Evolutionary conservation across 2,329 filamentous ascomycete genomes (phyloP), one percentile per base, ranked within the genome.

Genomic region (Sporothrix sp.): DNA sequence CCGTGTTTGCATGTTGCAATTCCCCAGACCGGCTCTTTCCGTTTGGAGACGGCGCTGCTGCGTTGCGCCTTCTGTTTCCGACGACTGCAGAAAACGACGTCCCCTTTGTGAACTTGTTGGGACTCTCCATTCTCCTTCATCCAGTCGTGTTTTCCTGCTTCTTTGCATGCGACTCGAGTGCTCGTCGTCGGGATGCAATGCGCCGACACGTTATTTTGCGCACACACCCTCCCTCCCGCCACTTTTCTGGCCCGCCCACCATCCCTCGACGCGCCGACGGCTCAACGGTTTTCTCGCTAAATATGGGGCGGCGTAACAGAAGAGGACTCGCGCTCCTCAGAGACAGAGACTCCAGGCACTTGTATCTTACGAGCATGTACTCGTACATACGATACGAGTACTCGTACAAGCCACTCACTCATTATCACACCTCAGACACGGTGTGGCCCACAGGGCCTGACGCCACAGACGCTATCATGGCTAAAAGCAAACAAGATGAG

Each of bases 281-380:
- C 63, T 69, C 68, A 71, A 72, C 69, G 68, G 67, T 65, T 55
- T 68, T 69, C 64, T 68, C 25, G 27, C 67, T 64, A 68, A 68
- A 66, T 68, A 67, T 66, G 70, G 70, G 66, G 60, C 70, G n/a
- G n/a, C n/a, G n/a, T 59, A 59, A 57, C 58, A 57, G 71, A 69
- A 69, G 68, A 72, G 67, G 65, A 68, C 71, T 71, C 65, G 68
- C 63, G 42, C 42, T 45, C 9, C 23, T 25, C 20, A 18, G n/a
- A n/a, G n/a, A n/a, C n/a, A n/a, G n/a, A n/a, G n/a, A n/a, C n/a
- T n/a, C n/a, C n/a, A n/a, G n/a, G n/a, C n/a, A n/a, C n/a, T n/a
- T n/a, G n/a, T n/a, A n/a, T n/a, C n/a, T n/a, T n/a, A n/a, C n/a
- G n/a, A n/a, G n/a, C n/a, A n/a, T n/a, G n/a, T n/a, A n/a, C n/a